These are phyloP conservation scores for Clitoria ternatea DNA, from an alignment of 306 rosid genomes.

Conservation along the genomic window DNA sequence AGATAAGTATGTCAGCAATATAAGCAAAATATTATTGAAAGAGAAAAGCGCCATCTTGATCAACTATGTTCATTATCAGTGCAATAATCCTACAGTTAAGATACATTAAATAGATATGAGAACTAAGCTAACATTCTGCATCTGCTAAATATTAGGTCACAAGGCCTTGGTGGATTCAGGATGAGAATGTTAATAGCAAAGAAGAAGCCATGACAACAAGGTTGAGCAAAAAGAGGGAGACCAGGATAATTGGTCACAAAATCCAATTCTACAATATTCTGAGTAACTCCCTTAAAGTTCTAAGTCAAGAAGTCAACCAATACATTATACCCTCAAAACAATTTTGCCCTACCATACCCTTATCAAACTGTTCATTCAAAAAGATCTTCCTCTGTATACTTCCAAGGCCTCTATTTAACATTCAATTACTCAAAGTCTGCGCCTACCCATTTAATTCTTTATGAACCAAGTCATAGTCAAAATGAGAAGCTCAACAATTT, in stretches of 20 bases:
- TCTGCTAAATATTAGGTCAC: background rate
- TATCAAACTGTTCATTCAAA: background rate
- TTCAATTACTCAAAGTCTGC: background rate
- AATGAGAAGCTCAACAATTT: background rate
- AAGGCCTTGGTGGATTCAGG: background rate
- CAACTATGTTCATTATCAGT: background rate
- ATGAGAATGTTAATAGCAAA: too few species aligned
- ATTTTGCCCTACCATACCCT: background rate
- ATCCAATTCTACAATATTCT: background rate
- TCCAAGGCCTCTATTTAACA: background rate
- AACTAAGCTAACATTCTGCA: background rate
- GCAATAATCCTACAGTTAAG: background rate
- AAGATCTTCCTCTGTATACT: background rate
- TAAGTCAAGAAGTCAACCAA: background rate
- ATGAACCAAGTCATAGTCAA: background rate
- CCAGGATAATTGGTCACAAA: background rate
- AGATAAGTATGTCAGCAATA: background rate
- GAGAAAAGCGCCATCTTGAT: background rate
- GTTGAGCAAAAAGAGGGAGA: background rate
- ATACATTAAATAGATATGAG: background rate
- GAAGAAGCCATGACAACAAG: background rate
- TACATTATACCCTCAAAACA: background rate
- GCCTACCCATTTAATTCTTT: background rate
- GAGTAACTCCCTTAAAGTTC: background rate
- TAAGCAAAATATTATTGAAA: slow-evolving; percentile 6